phyloP scores from a whole-genome alignment of 345 rosid genomes.

The Hirschfeldia incana region DNA sequence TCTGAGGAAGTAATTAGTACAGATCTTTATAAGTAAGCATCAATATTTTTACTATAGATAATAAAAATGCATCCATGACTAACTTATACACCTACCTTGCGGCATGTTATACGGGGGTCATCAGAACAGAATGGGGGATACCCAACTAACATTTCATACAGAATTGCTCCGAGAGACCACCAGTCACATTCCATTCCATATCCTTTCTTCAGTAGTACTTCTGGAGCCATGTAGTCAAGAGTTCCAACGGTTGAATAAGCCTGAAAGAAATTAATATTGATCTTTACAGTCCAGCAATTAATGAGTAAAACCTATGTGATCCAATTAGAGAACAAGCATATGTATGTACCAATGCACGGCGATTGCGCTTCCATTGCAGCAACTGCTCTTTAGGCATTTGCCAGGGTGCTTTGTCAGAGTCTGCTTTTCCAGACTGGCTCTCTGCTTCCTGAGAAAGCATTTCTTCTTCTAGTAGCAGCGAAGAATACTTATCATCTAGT shows the following conservation, averaged over 20 bases:
- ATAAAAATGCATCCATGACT: constrained; percentile 22
- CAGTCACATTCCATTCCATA: constrained; percentile 99
- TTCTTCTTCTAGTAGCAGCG: constrained; percentile 71
- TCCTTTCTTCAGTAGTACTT: constrained; percentile 91
- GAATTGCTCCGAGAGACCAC: constrained; percentile 99
- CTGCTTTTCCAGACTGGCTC: constrained; percentile 51
- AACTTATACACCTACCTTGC: constrained; percentile 63
- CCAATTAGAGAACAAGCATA: constrained; percentile 17
- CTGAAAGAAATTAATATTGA: constrained; percentile 36
- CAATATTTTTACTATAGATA: constrained; percentile 15
- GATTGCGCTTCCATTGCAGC: constrained; percentile 89
- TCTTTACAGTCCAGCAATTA: constrained; percentile 3
- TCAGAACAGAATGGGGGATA: constrained; percentile 99
- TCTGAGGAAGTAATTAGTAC: constrained; percentile 49
- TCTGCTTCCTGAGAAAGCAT: constrained; percentile 54
- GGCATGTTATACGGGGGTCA: constrained; percentile 92
- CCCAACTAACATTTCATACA: constrained; percentile 96
- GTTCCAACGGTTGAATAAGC: constrained; percentile 99
- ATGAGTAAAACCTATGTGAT: constrained; percentile 5
- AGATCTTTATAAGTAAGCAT: constrained; percentile 29
- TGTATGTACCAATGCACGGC: constrained; percentile 83
- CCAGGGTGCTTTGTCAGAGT: constrained; percentile 67
- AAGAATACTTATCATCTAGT: constrained; percentile 84
- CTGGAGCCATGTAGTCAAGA: constrained; percentile 99
- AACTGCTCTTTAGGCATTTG: constrained; percentile 80